Base-by-base conservation (phyloP, 2,329 filamentous ascomycete genomes). In the Endoconidiophora polonica region DNA sequence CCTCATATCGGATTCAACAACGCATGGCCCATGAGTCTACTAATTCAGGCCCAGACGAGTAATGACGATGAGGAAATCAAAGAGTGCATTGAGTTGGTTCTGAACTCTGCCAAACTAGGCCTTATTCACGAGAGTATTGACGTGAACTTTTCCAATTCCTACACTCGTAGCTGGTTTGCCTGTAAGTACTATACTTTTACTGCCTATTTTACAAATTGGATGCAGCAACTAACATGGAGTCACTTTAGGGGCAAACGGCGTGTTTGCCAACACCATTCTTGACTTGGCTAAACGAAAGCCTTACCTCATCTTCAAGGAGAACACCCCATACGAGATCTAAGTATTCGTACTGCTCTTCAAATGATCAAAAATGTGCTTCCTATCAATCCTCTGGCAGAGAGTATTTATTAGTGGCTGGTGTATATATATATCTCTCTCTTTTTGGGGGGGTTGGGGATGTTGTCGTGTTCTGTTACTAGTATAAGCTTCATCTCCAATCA, bases 1-100 rank as follows among this genome's bases (percentile, higher is more conserved):
- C 76, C 76, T 5, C 77, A 79, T 59, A 83, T 95, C 56, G 91
- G 91, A 0, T 67, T 94, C n/a, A 69, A 76, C 58, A 85, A 94
- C 57, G 91, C 90, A 5, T 98, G 91, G 91, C 91, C 91, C 0
- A 96, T 98, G 87, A 91, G 85, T 61, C 68, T 95, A 55, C 71
- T 98, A 6, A 76, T 95, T 18, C 88, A 95, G 64, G 86, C 86
- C 2, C 86, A 91, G 73, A 98, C 91, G 0, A 83, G 80, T 4
- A 74, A 90, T 46, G 72, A 88, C 52, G 88, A 94, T 54, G 69
- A 72, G 0, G 91, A 98, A 66, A 96, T 98, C 55, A 68, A 65
- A 54, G 71, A 76, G 45, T 84, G 82, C 55, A 64, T 98, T 23
- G 68, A 77, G 5, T 63, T 81, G 29, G 91, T 98, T 38, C 77